A percentile compares a stretch with the other conserved stretches of the same genome.
phyloP scores from a whole-genome alignment of 805 yeast species.

The Metschnikowia noctiluminum region DNA sequence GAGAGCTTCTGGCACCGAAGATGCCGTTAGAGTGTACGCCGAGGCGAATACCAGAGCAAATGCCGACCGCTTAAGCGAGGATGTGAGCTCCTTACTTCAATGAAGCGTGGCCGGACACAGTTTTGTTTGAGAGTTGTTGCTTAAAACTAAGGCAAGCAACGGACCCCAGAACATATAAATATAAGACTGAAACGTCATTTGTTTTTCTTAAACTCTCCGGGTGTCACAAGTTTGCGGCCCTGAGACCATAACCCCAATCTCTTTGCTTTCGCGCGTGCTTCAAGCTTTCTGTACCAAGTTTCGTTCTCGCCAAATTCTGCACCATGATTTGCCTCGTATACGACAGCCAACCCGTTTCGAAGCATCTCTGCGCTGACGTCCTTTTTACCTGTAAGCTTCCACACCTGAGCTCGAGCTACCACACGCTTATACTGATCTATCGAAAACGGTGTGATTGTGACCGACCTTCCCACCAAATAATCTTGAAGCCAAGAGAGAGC shows the following conservation, averaged over 20 bases:
- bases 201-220: conserved; percentile 69
- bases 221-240: conserved; percentile 53
- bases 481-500: conserved; percentile 73
- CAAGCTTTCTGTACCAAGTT: conserved; percentile 53
- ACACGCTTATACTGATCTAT: conserved; percentile 88
- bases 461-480: conserved; percentile 61
- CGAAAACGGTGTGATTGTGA: conserved; percentile 73
- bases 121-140: not conserved
- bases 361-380: conserved; percentile 91
- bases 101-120: not conserved
- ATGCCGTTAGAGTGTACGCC: conserved; percentile 93
- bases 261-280: conserved; percentile 52
- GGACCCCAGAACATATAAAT: not conserved
- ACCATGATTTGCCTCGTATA: conserved; percentile 77
- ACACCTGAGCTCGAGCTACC: conserved; percentile 73
- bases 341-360: conserved; percentile 75
- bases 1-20: conserved; percentile 96
- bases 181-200: not conserved
- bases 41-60: conserved; percentile 59
- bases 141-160: not conserved
- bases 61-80: conserved; percentile 27
- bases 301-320: conserved; percentile 87
- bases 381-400: conserved; percentile 54
- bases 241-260: conserved; percentile 70
- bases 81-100: conserved; percentile 27